Evolutionary conservation across 176 grass and related monocot species (phyloP), one percentile per base, ranked within the genome.

Genomic region (Phoenix dactylifera): DNA sequence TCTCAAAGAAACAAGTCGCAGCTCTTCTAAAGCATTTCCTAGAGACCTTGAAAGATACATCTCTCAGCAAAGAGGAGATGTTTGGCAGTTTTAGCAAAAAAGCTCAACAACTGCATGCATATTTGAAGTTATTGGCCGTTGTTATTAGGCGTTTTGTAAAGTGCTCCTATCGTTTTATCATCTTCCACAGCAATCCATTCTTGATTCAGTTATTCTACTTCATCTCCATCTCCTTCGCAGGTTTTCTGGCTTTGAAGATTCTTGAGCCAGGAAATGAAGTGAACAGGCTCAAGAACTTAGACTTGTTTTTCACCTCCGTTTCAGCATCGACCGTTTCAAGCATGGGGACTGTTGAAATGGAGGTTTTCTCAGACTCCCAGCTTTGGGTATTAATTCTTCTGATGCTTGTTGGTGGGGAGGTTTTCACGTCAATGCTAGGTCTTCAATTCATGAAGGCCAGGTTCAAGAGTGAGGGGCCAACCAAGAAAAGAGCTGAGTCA

Each of bases 341-440:
- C 70, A 93, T 93, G 83, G 20, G 49, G 20, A 81, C 83, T 51
- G 71, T 87, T 61, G 83, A 93, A 93, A 93, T 93, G 70, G 83
- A 93, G 76, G 72, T 70, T 52, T 93, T 93, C 54, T 83, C 80
- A 44, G 77, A 58, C 26, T 16, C 51, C 15, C 88, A 93, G 28
- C 74, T 87, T 19, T 87, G 77, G 70, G 18, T 87, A 54, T 76
- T 87, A 56, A 75, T 79, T 54, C 55, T 93, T 18, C 70, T 87
- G 74, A 81, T 93, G 80, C 26, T 93, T 29, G 26, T 79, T 55
- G 83, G 88, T 24, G 54, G 88, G 18, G 88, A 93, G 70, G 62
- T 84, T 57, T 92, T 93, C 61, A 93, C 70, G 67, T 93, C 83
- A 51, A 62, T 87, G 70, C 69, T 92, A 56, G 62, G 52, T 57